Evolutionary conservation across 352 stramenopile species (phyloP).

Genomic region (Aphanomyces euteiches): DNA sequence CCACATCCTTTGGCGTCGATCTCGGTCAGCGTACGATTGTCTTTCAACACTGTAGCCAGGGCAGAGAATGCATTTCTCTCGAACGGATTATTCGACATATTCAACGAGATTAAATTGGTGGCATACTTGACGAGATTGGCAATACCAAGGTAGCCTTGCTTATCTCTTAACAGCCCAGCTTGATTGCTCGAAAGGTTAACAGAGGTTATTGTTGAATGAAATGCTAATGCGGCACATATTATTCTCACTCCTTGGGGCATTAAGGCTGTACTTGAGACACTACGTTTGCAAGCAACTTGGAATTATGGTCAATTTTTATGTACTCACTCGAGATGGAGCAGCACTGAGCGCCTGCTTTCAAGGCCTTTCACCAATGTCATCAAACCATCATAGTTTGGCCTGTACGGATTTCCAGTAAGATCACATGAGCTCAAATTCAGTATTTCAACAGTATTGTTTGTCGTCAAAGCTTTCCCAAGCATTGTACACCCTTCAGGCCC

Average conservation of each 20-base stretch:
- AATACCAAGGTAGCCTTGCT: conserved; percentile 50
- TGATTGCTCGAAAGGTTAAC: conserved; percentile 59
- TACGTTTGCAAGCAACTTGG: conserved; percentile 18
- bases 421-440: conserved; percentile 55
- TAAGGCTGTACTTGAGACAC: conserved; percentile 50
- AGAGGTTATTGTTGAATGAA: conserved; percentile 52
- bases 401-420: conserved; percentile 49
- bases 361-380: conserved; percentile 54
- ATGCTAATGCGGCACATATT: conserved; percentile 43
- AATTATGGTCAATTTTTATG: not conserved
- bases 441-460: conserved; percentile 58
- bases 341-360: conserved; percentile 47
- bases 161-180: conserved; percentile 52
- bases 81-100: conserved; percentile 22
- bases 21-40: not conserved
- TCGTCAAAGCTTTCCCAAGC: conserved; percentile 52
- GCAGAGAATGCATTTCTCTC: not conserved
- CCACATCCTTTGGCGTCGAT: not conserved
- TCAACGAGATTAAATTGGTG: conserved; percentile 43
- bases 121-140: conserved; percentile 50
- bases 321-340: conserved; percentile 51
- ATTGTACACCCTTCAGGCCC: conserved; percentile 41
- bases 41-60: not conserved
- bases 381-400: conserved; percentile 48
- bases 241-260: conserved; percentile 57